phyloP scores from a whole-genome alignment of 2,329 filamentous ascomycete species.

The Trichoderma simmonsii region DNA sequence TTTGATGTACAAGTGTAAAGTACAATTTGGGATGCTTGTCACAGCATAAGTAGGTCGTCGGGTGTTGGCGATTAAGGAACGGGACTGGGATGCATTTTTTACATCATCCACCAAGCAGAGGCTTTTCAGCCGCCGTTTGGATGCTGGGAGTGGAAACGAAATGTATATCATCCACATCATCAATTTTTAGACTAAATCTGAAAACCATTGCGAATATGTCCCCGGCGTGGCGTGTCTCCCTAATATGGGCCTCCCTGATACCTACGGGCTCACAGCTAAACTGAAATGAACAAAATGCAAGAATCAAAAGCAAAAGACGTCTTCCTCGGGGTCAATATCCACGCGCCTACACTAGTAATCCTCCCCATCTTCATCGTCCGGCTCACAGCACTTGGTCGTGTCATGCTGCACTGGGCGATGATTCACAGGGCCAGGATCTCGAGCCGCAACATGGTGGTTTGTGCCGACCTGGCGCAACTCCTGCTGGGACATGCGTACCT shows the following conservation, averaged over 20 bases:
- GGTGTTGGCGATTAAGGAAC: not conserved
- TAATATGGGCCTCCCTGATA: no score
- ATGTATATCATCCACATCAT: conserved; percentile 1
- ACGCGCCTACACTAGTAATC: conserved; percentile 15
- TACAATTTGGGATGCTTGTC: not conserved
- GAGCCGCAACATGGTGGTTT: conserved; percentile 1
- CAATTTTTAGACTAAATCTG: conserved; percentile 10
- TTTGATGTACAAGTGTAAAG: not conserved
- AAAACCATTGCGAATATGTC: not conserved
- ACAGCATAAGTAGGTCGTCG: not conserved
- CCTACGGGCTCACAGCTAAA: not conserved
- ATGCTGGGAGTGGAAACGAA: not conserved
- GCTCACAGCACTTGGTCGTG: conserved; percentile 22
- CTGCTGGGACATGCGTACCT: conserved; percentile 11
- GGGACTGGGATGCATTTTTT: not conserved
- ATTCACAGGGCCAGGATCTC: conserved; percentile 20
- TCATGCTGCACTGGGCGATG: conserved; percentile 22
- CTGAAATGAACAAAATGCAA: not conserved
- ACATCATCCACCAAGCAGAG: not conserved
- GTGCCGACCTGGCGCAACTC: not conserved
- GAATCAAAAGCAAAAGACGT: not conserved
- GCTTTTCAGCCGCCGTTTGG: not conserved
- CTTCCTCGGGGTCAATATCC: not conserved
- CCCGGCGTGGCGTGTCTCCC: not conserved
- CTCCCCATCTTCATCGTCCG: conserved; percentile 23